phyloP scores from a whole-genome alignment of 208 protist genomes.

The Zelonia costaricensis region DNA sequence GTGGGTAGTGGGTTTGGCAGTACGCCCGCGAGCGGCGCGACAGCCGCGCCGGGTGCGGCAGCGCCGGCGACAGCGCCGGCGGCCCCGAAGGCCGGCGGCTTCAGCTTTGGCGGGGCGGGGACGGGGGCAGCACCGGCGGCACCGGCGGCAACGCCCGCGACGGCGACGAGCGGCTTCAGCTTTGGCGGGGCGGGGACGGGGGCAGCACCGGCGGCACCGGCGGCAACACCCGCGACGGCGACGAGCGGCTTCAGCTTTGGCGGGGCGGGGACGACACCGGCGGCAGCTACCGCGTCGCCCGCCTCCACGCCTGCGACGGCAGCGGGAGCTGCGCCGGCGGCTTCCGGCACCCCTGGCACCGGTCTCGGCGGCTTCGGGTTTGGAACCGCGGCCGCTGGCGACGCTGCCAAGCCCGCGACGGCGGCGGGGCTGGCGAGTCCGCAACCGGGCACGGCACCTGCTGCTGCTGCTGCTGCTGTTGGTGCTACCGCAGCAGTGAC shows the following conservation, averaged over 20 bases:
- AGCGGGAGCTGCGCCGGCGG: too few species aligned
- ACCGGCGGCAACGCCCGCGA: neutral
- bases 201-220: neutral
- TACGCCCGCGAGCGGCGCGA: neutral
- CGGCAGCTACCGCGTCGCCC: conserved; percentile 23
- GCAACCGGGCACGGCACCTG: conserved; percentile 22
- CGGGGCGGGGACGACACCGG: conserved; percentile 13
- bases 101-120: conserved; percentile 15
- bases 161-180: conserved; percentile 2
- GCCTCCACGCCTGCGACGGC: too few species aligned
- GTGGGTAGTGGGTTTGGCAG: neutral
- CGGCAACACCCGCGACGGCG: neutral
- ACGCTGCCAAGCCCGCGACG: too few species aligned
- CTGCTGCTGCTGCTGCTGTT: conserved; percentile 1
- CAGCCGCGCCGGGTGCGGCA: conserved; percentile 7
- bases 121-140: neutral
- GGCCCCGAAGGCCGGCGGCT: conserved; percentile 9
- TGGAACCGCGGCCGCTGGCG: too few species aligned
- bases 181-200: conserved; percentile 14
- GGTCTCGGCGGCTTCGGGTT: too few species aligned
- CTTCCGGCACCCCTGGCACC: too few species aligned
- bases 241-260: conserved; percentile 18
- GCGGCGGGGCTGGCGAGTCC: too few species aligned
- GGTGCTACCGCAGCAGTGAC: neutral
- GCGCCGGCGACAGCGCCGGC: conserved; percentile 8